Evolutionary conservation across 2,329 filamentous ascomycete genomes (phyloP).

Genomic region (Apiospora koreana): DNA sequence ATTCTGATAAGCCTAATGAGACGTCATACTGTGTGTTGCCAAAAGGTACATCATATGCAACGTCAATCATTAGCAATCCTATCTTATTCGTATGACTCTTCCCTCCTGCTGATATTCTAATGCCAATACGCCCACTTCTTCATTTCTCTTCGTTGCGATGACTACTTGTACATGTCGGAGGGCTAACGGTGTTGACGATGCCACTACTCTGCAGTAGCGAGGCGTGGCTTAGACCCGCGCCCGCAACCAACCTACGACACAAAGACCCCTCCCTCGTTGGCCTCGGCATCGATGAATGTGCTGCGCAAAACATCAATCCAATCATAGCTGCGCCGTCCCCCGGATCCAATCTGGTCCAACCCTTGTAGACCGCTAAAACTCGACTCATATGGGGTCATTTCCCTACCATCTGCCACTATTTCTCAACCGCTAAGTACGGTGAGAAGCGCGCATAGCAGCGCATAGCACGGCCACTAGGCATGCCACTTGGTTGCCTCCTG

Average conservation of each 20-base stretch:
- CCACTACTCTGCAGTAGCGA: not conserved
- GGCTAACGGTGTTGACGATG: not conserved
- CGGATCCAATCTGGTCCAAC: not conserved
- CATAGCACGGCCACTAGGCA: not conserved
- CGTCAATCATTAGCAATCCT: not conserved
- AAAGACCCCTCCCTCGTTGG: not conserved
- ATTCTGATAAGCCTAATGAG: not conserved
- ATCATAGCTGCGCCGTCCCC: not conserved
- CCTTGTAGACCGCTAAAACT: not conserved
- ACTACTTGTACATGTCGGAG: not conserved
- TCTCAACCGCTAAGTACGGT: not conserved
- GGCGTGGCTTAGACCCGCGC: constrained; percentile 7
- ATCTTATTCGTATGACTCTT: not conserved
- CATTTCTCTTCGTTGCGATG: not conserved
- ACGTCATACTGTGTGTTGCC: not conserved
- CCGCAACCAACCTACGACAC: not conserved
- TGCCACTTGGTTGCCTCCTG: constrained; percentile 3
- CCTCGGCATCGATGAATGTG: not conserved
- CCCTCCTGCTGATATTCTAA: not conserved
- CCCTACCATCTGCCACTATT: not conserved
- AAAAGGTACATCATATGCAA: not conserved
- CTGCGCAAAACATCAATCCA: not conserved
- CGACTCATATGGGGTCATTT: not conserved
- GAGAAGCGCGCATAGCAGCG: not conserved
- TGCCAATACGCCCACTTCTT: not conserved